Base-by-base conservation (phyloP, 2,329 filamentous ascomycete genomes). In the Trichophyton verrucosum region DNA sequence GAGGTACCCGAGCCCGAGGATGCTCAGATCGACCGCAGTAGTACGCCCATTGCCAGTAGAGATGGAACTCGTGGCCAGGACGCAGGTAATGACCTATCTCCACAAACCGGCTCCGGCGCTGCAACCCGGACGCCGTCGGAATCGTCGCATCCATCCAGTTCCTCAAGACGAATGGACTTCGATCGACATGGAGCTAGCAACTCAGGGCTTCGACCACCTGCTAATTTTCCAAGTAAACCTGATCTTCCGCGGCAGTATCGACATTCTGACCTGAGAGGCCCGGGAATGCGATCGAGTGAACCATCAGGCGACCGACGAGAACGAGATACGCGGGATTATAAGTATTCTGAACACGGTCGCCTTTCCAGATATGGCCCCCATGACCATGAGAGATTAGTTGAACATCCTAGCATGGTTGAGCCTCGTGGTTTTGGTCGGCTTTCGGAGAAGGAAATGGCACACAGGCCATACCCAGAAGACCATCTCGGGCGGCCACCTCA, bases 91-190 rank as follows among this genome's bases (percentile, higher is more conserved):
- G 46, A 61, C 24, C 33, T 33, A 15, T 59, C 57, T 49, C 56
- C 36, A 6, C 56, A 20, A 20, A 42, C 56, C 5, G 24, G 17
- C 13, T 42, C 56, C 11, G 56, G 22, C 13, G 36, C 56, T n/a
- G 24, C 24, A 15, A 58, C 36, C 22, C 27, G 44, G 20, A 46
- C 68, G 59, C 66, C 65, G 33, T 63, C 69, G 1, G 71, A 74
- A 42, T 60, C 67, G 46, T 65, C 66, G 11, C 70, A 68, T 46
- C 67, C 67, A 24, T 49, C 68, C 15, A 71, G 70, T 61, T 67
- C 73, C 47, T 71, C 74, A 1, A 74, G 73, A 64, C 73, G 73
- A 9, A 70, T 72, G 30, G 76, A 77, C 30, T 40, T 68, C 13
- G 73, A 74, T n/a, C 68, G 73, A 61, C 63, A 66, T 15, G 61